Evolutionary conservation across 169 alveolate genomes (phyloP).

Genomic region (Pseudocohnilembus persalinus): DNA sequence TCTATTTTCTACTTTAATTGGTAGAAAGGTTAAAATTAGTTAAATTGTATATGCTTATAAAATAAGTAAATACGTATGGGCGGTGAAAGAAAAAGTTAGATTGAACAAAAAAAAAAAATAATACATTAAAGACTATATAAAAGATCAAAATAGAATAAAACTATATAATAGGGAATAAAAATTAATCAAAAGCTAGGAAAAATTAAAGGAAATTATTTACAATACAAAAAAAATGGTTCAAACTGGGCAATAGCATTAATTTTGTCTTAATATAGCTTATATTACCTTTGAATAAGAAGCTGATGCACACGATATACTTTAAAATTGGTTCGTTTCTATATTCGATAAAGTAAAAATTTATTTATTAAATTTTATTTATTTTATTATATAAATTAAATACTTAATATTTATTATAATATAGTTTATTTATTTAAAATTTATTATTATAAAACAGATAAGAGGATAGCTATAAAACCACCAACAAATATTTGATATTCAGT

Average conservation of each 20-base stretch:
- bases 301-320: not conserved
- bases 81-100: not conserved
- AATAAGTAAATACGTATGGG: not conserved
- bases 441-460: not conserved
- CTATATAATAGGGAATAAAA: not conserved
- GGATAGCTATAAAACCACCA: not conserved
- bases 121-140: not conserved
- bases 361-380: too few species aligned
- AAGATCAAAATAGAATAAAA: too few species aligned
- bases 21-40: not conserved
- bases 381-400: too few species aligned
- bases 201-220: too few species aligned
- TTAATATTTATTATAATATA: too few species aligned
- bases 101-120: too few species aligned
- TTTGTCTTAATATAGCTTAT: not conserved
- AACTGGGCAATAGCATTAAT: not conserved
- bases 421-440: too few species aligned
- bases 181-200: too few species aligned
- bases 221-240: not conserved
- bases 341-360: not conserved
- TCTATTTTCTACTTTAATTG: not conserved
- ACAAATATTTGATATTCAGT: not conserved
- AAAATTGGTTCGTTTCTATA: not conserved
- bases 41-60: not conserved
- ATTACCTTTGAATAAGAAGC: not conserved